A percentile compares a stretch with the other conserved stretches of the same genome.
Evolutionary conservation across 176 grass and related monocot species (phyloP).

Genomic region (Dendrocalamus sinicus): DNA sequence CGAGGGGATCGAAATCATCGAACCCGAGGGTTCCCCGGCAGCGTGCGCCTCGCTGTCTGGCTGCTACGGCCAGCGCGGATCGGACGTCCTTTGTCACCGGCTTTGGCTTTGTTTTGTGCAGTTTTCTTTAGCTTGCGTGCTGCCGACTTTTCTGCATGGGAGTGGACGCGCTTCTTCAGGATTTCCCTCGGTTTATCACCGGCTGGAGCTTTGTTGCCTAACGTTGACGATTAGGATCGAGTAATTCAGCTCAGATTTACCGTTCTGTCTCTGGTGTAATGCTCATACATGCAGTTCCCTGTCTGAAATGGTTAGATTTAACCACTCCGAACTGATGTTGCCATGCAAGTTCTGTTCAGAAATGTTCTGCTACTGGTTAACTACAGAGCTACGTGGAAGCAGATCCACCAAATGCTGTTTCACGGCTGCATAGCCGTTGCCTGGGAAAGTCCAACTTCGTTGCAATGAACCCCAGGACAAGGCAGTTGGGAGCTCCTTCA

Average conservation of each 20-base stretch:
- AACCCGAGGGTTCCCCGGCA: slow-evolving; percentile 28
- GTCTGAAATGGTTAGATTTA: too few relatives aligned
- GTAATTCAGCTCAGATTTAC: neutral
- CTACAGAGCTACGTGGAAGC: slow-evolving; percentile 23
- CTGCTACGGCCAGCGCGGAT: slow-evolving; percentile 25
- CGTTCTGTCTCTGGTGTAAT: neutral
- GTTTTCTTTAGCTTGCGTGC: neutral
- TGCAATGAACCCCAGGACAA: neutral
- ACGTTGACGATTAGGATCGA: slow-evolving; percentile 13
- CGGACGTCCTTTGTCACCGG: neutral
- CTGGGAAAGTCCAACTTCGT: neutral
- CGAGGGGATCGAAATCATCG: neutral
- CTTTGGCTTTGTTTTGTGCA: neutral
- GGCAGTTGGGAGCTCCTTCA: neutral
- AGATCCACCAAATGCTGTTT: neutral
- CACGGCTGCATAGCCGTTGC: neutral
- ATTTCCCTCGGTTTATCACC: neutral
- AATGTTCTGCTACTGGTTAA: neutral
- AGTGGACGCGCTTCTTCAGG: neutral
- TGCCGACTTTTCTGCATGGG: neutral
- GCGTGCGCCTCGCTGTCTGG: slow-evolving; percentile 34
- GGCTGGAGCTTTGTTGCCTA: slow-evolving; percentile 7
- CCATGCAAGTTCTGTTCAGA: neutral
- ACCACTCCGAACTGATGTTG: neutral
- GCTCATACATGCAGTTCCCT: neutral